These are phyloP conservation scores for Tuber umbilicatum DNA, from an alignment of 495 filamentous ascomycete genomes.

Conservation along the genomic window DNA sequence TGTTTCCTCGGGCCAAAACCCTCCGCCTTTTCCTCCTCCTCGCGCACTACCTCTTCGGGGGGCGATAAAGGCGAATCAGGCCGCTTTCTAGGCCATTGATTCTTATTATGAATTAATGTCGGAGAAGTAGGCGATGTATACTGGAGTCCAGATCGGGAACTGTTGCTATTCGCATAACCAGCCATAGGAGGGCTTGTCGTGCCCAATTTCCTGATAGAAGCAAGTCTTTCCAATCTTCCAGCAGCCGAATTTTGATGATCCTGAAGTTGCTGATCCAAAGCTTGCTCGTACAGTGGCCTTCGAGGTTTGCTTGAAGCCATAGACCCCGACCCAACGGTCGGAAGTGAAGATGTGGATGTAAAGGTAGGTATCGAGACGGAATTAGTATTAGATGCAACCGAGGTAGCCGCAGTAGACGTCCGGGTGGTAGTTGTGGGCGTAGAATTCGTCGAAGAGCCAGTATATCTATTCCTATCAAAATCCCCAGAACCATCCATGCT, in stretches of 20 bases:
- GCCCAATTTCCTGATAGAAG: conserved; percentile 52
- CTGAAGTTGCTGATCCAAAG: conserved; percentile 67
- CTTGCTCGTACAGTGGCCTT: conserved; percentile 73
- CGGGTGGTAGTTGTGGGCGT: conserved; percentile 57
- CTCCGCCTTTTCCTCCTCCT: conserved; percentile 6
- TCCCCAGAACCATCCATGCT: conserved; percentile 42
- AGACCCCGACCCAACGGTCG: conserved; percentile 43
- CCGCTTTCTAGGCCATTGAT: conserved; percentile 31
- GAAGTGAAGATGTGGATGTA: conserved; percentile 27
- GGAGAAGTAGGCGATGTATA: conserved; percentile 19
- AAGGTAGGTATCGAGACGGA: conserved; percentile 47
- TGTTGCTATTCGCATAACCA: conserved; percentile 42
- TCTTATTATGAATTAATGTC: conserved; percentile 10
- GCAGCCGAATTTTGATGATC: conserved; percentile 72
- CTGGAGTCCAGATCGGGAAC: conserved; percentile 38
- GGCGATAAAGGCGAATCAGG: conserved; percentile 31
- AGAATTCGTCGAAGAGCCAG: conserved; percentile 79
- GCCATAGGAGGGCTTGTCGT: conserved; percentile 49
- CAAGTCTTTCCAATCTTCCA: conserved; percentile 70
- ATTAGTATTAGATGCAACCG: conserved; percentile 68
- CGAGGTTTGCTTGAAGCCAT: conserved; percentile 59
- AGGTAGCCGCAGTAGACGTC: conserved; percentile 85
- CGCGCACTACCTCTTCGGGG: conserved; percentile 18
- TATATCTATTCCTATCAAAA: conserved; percentile 72
- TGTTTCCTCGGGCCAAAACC: neutral